Evolutionary conservation across 2,329 filamentous ascomycete genomes (phyloP), one percentile per base, ranked within the genome.

Genomic region (Pyricularia sp.): DNA sequence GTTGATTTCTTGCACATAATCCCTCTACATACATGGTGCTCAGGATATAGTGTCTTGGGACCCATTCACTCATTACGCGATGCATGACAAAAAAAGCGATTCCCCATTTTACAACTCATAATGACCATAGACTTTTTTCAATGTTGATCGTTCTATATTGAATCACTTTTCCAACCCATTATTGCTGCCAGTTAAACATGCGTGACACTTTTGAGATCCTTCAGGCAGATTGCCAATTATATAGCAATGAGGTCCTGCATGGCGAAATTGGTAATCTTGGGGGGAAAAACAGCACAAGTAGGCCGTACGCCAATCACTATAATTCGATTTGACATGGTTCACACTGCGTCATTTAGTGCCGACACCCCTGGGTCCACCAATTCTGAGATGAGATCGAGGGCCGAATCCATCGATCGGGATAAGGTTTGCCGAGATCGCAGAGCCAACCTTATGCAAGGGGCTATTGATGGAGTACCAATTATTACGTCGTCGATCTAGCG

Each of bases 91-190:
- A n/a, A 61, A 63, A 63, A 63, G 59, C 59, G 59, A 63, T 63
- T 63, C 59, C 59, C 59, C 59, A 28, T 63, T 28, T 28, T 28
- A 63, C 59, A 30, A 12, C 26, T 30, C 25, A 63, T 63, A 63
- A 63, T 63, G 59, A 63, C 59, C 59, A 63, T 63, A 63, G 59
- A 63, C 59, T 63, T 63, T 63, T 28, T 63, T 63, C 25, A 63
- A 63, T 63, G 25, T 28, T 63, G 59, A 63, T 28, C 31, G 14
- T 63, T 63, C 12, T 28, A 17, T 28, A 28, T 63, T 26, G 12
- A 26, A 28, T 28, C 11, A n/a, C 4, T 28, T 63, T 28, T 10
- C 25, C 26, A 63, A 26, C 10, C 4, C 14, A 3, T 42, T 20
- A 2, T 2, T 30, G 23, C n/a, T n/a, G 11, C 26, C 17, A 20